Evolutionary conservation across 768 basidiomycete species (phyloP), one percentile per base, ranked within the genome.

Genomic region (Lactifluus hygrophoroides): DNA sequence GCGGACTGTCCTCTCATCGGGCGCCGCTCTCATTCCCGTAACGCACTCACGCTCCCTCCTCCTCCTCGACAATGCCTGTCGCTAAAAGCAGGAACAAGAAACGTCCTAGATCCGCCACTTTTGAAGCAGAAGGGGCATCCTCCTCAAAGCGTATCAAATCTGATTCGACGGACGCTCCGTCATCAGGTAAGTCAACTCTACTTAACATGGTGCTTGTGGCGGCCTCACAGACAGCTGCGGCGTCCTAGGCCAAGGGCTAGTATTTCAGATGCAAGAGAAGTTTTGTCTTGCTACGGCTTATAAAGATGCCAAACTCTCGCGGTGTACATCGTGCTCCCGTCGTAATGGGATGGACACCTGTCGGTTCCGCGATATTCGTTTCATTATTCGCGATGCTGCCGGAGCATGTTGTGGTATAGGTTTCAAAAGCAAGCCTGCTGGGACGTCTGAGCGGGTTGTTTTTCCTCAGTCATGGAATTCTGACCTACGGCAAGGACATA

Each of bases 261-360:
- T 13, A 17, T 28, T 27, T 34, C 43, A 56, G 48, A 40, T 60
- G 21, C 59, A 60, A 60, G 59, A 60, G 37, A 60, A 60, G 51
- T 60, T 60, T 6, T 60, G 59, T 25, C 59, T 60, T 7, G 53
- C 59, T 1, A 51, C 59, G 10, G 59, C 59, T 16, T 60, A 60
- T 32, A 60, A 60, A 42, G 59, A 60, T 32, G 59, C 54, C 13
- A 75, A 79, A 53, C 86, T 89, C 70, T 85, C 88, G 28, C 82
- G 85, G 14, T 90, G 88, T 67, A 84, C 90, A 37, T 85, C 88
- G 5, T 90, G 88, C 68, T 89, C 85, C 25, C 84, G 88, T 46
- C 84, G 88, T 30, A 90, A 88, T 85, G 87, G 86, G 0, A 88
- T 88, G 47, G 88, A 90, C 67, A 89, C 88, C 3, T 90, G 88